Evolutionary conservation across 768 basidiomycete species (phyloP).

Genomic region (Hericium erinaceus): DNA sequence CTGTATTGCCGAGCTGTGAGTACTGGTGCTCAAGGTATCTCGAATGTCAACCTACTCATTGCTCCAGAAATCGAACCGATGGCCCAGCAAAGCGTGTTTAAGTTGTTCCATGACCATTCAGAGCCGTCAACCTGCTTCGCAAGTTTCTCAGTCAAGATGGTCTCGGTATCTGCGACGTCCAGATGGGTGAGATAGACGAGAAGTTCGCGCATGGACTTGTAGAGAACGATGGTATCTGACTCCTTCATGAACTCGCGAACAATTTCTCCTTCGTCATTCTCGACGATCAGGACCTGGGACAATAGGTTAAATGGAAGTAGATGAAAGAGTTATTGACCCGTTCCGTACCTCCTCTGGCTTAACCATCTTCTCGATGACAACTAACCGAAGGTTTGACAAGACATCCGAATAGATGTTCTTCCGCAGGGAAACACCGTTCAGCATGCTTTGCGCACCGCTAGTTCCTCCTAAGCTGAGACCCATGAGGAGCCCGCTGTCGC

Average conservation of each 20-base stretch:
- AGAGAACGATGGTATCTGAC: slow-evolving; percentile 94
- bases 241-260: slow-evolving; percentile 99
- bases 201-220: slow-evolving; percentile 97
- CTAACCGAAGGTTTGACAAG: slow-evolving; percentile 84
- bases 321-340: not conserved
- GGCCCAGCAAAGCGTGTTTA: slow-evolving; percentile 99
- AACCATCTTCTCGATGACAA: slow-evolving; percentile 98
- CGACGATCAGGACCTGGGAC: slow-evolving; percentile 85
- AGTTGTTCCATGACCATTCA: slow-evolving; percentile 99
- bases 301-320: not conserved
- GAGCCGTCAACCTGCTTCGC: slow-evolving; percentile 94
- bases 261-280: slow-evolving; percentile 99
- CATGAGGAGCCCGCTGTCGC: slow-evolving; percentile 82
- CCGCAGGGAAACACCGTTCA: slow-evolving; percentile 70
- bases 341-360: slow-evolving; percentile 90
- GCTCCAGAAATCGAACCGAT: slow-evolving; percentile 98
- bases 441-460: slow-evolving; percentile 52
- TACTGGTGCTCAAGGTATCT: too few relatives aligned
- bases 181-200: slow-evolving; percentile 97
- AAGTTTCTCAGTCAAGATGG: slow-evolving; percentile 94
- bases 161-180: slow-evolving; percentile 93
- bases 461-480: slow-evolving; percentile 74
- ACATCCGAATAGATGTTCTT: slow-evolving; percentile 97
- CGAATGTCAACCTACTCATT: slow-evolving; percentile 66
- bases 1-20: slow-evolving; percentile 29